phyloP scores from a whole-genome alignment of 2,329 filamentous ascomycete species.

The Meredithiella fracta region DNA sequence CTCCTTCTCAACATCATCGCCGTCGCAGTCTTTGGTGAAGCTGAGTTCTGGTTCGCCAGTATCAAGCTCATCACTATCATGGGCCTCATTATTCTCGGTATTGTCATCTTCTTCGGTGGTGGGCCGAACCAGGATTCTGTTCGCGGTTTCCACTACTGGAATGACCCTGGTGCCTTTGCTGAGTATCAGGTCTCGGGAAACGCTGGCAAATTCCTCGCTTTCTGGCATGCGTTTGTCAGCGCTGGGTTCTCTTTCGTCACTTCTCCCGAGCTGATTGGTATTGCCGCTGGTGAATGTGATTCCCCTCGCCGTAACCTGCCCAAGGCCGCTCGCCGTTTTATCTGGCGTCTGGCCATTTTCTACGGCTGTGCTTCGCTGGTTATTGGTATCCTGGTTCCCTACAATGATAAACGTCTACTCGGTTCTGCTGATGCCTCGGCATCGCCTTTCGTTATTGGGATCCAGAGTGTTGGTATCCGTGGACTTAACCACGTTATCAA shows the following conservation, averaged over 20 bases:
- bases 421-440: slow-evolving; percentile 41
- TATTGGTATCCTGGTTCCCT: slow-evolving; percentile 46
- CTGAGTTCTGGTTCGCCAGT: slow-evolving; percentile 44
- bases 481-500: slow-evolving; percentile 52
- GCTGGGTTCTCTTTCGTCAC: slow-evolving; percentile 47
- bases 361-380: slow-evolving; percentile 46
- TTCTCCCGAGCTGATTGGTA: slow-evolving; percentile 44
- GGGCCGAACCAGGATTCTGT: slow-evolving; percentile 32
- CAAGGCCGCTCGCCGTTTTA: slow-evolving; percentile 44
- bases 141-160: slow-evolving; percentile 28
- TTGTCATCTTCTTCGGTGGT: slow-evolving; percentile 41
- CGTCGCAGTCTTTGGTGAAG: slow-evolving; percentile 41
- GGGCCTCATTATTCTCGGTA: slow-evolving; percentile 38
- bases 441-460: slow-evolving; percentile 50
- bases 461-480: slow-evolving; percentile 46
- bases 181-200: slow-evolving; percentile 29
- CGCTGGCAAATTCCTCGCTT: slow-evolving; percentile 39
- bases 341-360: slow-evolving; percentile 46
- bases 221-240: slow-evolving; percentile 39
- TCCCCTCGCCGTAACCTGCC: slow-evolving; percentile 50
- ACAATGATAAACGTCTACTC: slow-evolving; percentile 45
- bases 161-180: slow-evolving; percentile 28
- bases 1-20: slow-evolving; percentile 40
- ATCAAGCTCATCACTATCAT: slow-evolving; percentile 44
- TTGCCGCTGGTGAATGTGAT: slow-evolving; percentile 48